phyloP scores from a whole-genome alignment of 768 basidiomycete genomes.

The Piloderma croceum region DNA sequence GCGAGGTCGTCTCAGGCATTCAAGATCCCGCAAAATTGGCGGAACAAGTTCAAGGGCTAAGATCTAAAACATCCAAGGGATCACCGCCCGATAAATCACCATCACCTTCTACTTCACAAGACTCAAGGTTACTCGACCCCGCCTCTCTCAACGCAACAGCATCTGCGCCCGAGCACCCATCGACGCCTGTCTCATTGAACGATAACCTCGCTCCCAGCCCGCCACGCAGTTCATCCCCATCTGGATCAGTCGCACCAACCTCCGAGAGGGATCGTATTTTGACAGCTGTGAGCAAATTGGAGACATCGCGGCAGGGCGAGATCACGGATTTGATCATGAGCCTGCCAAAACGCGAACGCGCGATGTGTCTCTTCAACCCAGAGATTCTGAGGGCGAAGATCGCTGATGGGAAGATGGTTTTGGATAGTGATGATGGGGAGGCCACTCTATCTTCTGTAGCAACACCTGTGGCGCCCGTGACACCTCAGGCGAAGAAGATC shows the following conservation, averaged over 20 bases:
- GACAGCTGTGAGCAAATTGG: constrained; percentile 59
- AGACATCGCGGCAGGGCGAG: constrained; percentile 52
- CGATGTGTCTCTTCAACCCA: constrained; percentile 85
- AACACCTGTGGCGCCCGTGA: constrained; percentile 37
- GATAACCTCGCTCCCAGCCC: constrained; percentile 75
- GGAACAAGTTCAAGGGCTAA: constrained; percentile 52
- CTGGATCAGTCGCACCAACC: constrained; percentile 50
- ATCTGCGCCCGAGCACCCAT: constrained; percentile 86
- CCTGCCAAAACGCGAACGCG: constrained; percentile 82
- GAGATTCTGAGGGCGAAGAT: constrained; percentile 76
- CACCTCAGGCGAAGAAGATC: constrained; percentile 61
- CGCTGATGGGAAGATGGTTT: constrained; percentile 73
- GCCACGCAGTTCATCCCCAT: constrained; percentile 78
- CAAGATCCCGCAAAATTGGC: constrained; percentile 62
- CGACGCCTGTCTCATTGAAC: constrained; percentile 75
- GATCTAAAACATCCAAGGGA: constrained; percentile 12
- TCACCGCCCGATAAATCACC: constrained; percentile 46
- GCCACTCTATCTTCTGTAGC: constrained; percentile 29
- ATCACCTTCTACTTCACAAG: constrained; percentile 57
- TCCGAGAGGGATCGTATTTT: constrained; percentile 75
- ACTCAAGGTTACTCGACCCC: constrained; percentile 64
- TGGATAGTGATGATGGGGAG: constrained; percentile 60
- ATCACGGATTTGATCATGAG: constrained; percentile 80
- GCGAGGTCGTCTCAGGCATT: constrained; percentile 71
- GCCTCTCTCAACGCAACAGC: constrained; percentile 66